A percentile compares a stretch with the other conserved stretches of the same genome.
These are phyloP conservation scores for Aspergillus calidoustus DNA, from an alignment of 2,329 filamentous ascomycete species.

Conservation along the genomic window DNA sequence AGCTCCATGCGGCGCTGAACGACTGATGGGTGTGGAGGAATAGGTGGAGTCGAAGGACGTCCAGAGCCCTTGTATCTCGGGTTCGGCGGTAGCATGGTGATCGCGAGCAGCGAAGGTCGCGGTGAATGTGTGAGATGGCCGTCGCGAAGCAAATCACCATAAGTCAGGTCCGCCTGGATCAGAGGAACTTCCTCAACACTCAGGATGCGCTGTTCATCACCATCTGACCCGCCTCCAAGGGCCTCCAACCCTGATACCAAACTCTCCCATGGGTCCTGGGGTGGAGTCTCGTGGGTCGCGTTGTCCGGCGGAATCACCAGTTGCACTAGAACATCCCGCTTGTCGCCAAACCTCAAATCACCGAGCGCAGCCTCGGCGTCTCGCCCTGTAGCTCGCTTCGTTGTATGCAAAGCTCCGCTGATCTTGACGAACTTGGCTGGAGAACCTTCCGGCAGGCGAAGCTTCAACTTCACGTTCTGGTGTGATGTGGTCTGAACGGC, in stretches of 20 bases:
- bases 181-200: constrained; percentile 95
- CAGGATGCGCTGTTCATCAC: constrained; percentile 78
- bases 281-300: constrained; percentile 77
- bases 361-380: constrained; percentile 92
- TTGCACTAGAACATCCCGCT: constrained; percentile 91
- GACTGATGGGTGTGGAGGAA: constrained; percentile 91
- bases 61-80: constrained; percentile 64
- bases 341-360: constrained; percentile 93
- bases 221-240: constrained; percentile 82
- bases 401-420: constrained; percentile 92
- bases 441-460: constrained; percentile 91
- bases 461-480: constrained; percentile 94
- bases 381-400: constrained; percentile 90
- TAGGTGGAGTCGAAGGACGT: constrained; percentile 69
- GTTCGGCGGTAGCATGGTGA: constrained; percentile 82
- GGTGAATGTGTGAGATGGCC: constrained; percentile 84
- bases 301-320: constrained; percentile 89
- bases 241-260: constrained; percentile 95
- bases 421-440: constrained; percentile 99
- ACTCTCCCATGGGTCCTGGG: constrained; percentile 95
- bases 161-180: constrained; percentile 91
- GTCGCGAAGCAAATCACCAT: constrained; percentile 90
- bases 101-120: constrained; percentile 86
- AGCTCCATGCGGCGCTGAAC: constrained; percentile 98
- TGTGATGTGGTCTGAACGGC: constrained; percentile 94